phyloP scores from a whole-genome alignment of 306 rosid genomes.

The Malus domestica region DNA sequence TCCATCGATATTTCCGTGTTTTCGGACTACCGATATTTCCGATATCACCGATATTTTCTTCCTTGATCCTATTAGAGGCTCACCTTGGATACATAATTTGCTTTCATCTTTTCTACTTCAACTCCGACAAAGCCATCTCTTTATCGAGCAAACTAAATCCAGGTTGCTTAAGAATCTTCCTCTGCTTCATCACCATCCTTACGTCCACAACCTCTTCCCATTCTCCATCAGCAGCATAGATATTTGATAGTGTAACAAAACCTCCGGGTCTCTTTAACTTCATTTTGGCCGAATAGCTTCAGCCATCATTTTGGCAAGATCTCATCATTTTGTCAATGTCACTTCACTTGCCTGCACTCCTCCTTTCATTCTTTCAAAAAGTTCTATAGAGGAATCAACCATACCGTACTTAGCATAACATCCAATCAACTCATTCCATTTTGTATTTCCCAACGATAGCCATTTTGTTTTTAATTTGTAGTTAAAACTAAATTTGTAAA shows the following conservation, averaged over 20 bases:
- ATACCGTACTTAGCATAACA: conserved; percentile 65
- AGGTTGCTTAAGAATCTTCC: conserved; percentile 31
- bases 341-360: conserved; percentile 46
- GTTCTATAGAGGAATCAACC: conserved; percentile 39
- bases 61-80: not conserved
- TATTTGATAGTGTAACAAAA: conserved; percentile 51
- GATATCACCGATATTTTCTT: too few species aligned
- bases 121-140: conserved; percentile 9
- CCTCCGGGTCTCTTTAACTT: conserved; percentile 47
- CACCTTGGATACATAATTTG: not conserved
- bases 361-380: conserved; percentile 42
- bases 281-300: conserved; percentile 32
- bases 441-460: too few species aligned
- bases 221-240: conserved; percentile 57
- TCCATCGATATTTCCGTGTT: too few species aligned
- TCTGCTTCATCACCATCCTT: conserved; percentile 51
- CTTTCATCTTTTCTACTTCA: conserved; percentile 4
- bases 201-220: conserved; percentile 61
- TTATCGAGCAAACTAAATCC: conserved; percentile 49
- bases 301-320: conserved; percentile 44
- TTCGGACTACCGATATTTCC: too few species aligned
- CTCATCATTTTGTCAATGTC: conserved; percentile 31
- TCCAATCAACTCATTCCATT: conserved; percentile 62
- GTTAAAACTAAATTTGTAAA: too few species aligned
- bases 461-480: too few species aligned